Evolutionary conservation across 805 yeast genomes (phyloP).

Genomic region (Yarrowia phangngaensis): DNA sequence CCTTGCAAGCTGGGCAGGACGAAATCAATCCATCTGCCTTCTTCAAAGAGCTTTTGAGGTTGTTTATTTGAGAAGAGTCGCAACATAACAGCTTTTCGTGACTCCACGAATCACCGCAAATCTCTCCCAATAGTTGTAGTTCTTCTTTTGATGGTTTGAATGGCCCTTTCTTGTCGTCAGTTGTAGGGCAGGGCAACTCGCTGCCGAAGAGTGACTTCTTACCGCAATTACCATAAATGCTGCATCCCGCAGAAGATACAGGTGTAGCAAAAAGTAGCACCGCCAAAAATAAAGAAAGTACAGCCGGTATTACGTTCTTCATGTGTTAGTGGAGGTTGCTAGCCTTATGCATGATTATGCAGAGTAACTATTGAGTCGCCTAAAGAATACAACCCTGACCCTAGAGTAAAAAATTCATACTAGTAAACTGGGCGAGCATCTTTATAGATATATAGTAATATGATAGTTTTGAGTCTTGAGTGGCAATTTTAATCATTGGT

Average conservation of each 20-base stretch:
- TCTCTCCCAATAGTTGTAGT: slow-evolving; percentile 45
- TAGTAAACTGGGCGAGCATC: too few species aligned
- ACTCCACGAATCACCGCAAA: slow-evolving; percentile 74
- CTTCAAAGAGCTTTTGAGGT: slow-evolving; percentile 56
- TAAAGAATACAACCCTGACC: too few species aligned
- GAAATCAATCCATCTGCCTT: slow-evolving; percentile 78
- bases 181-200: slow-evolving; percentile 70
- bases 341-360: too few species aligned
- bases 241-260: slow-evolving; percentile 32
- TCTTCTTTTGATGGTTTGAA: slow-evolving; percentile 52
- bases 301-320: too few species aligned
- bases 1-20: slow-evolving; percentile 89
- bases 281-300: neutral
- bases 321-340: too few species aligned
- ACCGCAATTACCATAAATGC: slow-evolving; percentile 56
- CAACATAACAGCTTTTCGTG: slow-evolving; percentile 59
- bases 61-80: slow-evolving; percentile 52
- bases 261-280: neutral
- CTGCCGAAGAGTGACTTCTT: slow-evolving; percentile 73
- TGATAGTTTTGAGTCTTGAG: too few species aligned
- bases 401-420: too few species aligned
- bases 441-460: too few species aligned
- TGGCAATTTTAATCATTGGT: too few species aligned
- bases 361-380: too few species aligned
- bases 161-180: slow-evolving; percentile 37